These are phyloP conservation scores for Apiospora sp. DNA, from an alignment of 2,329 filamentous ascomycete genomes.

Conservation along the genomic window DNA sequence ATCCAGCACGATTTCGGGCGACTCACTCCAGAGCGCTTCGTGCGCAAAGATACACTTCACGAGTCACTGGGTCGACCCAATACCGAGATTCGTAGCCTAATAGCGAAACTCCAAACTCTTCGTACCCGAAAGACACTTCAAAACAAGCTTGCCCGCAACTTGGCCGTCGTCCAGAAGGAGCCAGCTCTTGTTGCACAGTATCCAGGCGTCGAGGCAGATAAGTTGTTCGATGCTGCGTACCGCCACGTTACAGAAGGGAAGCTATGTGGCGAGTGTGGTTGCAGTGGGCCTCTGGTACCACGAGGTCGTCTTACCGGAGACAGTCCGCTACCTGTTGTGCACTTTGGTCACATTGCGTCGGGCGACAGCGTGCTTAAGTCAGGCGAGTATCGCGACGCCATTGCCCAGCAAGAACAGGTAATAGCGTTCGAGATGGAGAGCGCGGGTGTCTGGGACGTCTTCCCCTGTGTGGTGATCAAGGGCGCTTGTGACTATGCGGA, in stretches of 20 bases:
- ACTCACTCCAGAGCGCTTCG: constrained; percentile 32
- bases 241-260: constrained; percentile 29
- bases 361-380: constrained; percentile 51
- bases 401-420: constrained; percentile 37
- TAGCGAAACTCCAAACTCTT: constrained; percentile 39
- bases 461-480: constrained; percentile 49
- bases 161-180: constrained; percentile 24
- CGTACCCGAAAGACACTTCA: constrained; percentile 27
- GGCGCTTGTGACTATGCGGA: constrained; percentile 50
- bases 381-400: constrained; percentile 44
- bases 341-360: constrained; percentile 49
- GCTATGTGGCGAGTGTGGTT: constrained; percentile 32
- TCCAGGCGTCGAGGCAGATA: constrained; percentile 30
- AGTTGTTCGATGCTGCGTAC: constrained; percentile 32
- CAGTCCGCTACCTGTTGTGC: constrained; percentile 43
- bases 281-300: too few species aligned
- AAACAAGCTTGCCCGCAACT: constrained; percentile 24
- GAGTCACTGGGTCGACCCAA: constrained; percentile 35
- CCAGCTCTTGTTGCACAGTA: constrained; percentile 27
- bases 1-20: constrained; percentile 43
- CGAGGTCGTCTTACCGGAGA: too few species aligned
- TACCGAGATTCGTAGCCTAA: constrained; percentile 34
- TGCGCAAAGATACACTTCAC: constrained; percentile 33
- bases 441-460: constrained; percentile 41
- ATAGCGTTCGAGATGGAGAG: constrained; percentile 48